Base-by-base conservation (phyloP, 225 moss, liverwort and hornwort genomes). In the Sphagnum tenellum region DNA sequence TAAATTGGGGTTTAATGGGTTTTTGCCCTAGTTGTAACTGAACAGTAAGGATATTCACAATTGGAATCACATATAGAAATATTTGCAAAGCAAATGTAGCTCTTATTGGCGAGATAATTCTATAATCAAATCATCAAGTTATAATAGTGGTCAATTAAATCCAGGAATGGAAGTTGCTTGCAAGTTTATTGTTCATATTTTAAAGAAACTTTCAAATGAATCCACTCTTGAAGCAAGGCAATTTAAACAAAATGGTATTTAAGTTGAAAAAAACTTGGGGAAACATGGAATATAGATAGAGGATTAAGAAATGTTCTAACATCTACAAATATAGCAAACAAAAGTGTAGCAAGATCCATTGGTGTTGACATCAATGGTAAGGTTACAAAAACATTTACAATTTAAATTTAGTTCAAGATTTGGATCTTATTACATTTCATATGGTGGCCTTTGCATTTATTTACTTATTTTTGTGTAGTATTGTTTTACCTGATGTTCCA, bases 161-260 rank as follows among this genome's bases (percentile, higher is more conserved):
- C 80, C 68, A 60, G 69, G 52, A 62, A 60, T 45, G 74, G 62
- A 72, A 64, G 57, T 66, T 29, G 59, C 78, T 44, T 69, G 69
- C 47, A 77, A 56, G 59, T 53, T 72, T 4, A 74, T 80, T n/a
- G 77, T 74, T 67, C 77, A 84, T 60, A 84, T 84, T 77, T 49
- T 84, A 63, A 84, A 84, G 57, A 71, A 80, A 59, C 80, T 45
- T 45, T 51, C 71, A 9, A 74, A 61, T 46, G 77, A 73, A n/a
- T 63, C 50, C 65, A 45, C 53, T 48, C 13, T 60, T 59, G 62
- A 11, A 29, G 29, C 1, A 29, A 29, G 29, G 29, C 29, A 29
- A 29, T 29, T 1, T 29, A 29, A 29, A 29, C 29, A 29, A 29
- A 29, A 29, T 29, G 1, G 1, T 29, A n/a, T 29, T 29, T 29